A percentile compares a stretch with the other conserved stretches of the same genome.
Conservation (phyloP, 108 stramenopile species). For the Cyclostephanos tholiformis region DNA sequence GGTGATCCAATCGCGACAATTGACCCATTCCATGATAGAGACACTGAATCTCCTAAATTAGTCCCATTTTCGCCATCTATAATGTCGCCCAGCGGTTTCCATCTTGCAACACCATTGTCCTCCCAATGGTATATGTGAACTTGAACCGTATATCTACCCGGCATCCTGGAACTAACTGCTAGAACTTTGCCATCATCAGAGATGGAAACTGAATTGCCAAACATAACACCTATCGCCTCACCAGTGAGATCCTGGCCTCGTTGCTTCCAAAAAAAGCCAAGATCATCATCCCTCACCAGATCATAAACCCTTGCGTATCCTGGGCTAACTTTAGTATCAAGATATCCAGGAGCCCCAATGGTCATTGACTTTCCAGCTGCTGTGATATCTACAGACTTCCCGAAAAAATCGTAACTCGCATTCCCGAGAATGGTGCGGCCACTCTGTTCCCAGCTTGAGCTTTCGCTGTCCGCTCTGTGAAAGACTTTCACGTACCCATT, state of each 20-base stretch:
- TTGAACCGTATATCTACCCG: not conserved
- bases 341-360: not conserved
- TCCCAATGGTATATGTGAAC: conserved; percentile 6
- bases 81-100: conserved; percentile 3
- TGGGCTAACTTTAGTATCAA: conserved; percentile 2
- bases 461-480: not conserved
- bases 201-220: conserved; percentile 20
- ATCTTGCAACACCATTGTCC: not conserved
- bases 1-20: conserved; percentile 20
- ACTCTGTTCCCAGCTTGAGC: not conserved
- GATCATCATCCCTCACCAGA: not conserved
- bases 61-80: conserved; percentile 17
- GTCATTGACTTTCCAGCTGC: not conserved
- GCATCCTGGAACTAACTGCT: conserved; percentile 5
- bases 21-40: conserved; percentile 23
- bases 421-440: conserved; percentile 17
- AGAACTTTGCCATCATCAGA: conserved; percentile 28
- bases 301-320: conserved; percentile 2
- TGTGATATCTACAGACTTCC: conserved; percentile 12
- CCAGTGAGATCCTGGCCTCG: conserved; percentile 26
- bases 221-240: conserved; percentile 15
- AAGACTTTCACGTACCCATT: not conserved
- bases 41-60: conserved; percentile 20
- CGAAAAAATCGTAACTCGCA: not conserved
- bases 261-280: not conserved